A percentile compares a stretch with the other conserved stretches of the same genome.
Conservation (phyloP, 441 rosid genomes). For the Gossypium davidsonii region DNA sequence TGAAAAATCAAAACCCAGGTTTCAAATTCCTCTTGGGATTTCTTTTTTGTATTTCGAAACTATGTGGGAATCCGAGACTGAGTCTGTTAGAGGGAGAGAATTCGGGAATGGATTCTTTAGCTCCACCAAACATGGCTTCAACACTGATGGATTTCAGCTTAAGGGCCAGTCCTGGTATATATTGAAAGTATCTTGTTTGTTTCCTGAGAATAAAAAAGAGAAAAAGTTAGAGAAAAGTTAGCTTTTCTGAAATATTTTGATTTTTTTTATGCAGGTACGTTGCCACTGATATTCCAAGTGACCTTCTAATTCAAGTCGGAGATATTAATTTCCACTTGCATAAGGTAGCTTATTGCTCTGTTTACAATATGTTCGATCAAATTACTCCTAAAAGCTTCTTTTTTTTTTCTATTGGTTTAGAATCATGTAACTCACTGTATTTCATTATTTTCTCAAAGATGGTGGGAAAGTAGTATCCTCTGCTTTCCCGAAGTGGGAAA, state of each 20-base stretch:
- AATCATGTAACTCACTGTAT: slow-evolving; percentile 3
- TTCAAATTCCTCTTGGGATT: slow-evolving; percentile 9
- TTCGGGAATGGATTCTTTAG: slow-evolving; percentile 65
- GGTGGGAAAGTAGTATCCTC: slow-evolving; percentile 48
- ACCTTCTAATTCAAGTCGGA: slow-evolving; percentile 66
- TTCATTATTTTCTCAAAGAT: slow-evolving; percentile 2
- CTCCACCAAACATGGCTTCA: slow-evolving; percentile 56
- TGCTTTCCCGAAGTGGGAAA: slow-evolving; percentile 89
- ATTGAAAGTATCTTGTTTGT: neutral
- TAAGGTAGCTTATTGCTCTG: slow-evolving; percentile 48
- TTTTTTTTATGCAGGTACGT: slow-evolving; percentile 49
- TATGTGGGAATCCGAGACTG: slow-evolving; percentile 93
- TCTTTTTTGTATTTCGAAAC: slow-evolving; percentile 11
- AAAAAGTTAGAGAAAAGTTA: too few species aligned
- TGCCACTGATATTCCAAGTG: slow-evolving; percentile 86
- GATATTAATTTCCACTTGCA: slow-evolving; percentile 76
- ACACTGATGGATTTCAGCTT: slow-evolving; percentile 81
- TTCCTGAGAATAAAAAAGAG: neutral
- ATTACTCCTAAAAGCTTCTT: neutral
- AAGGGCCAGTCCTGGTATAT: slow-evolving; percentile 81
- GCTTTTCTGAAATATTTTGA: neutral
- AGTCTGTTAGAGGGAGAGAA: slow-evolving; percentile 59
- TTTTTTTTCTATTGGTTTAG: neutral
- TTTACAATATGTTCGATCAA: neutral
- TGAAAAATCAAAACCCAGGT: neutral